Percentiles rank a stretch among this genome's conserved stretches.
These are phyloP conservation scores for Barnettozyma wickerhamii DNA, from an alignment of 805 yeast species.

Conservation along the genomic window DNA sequence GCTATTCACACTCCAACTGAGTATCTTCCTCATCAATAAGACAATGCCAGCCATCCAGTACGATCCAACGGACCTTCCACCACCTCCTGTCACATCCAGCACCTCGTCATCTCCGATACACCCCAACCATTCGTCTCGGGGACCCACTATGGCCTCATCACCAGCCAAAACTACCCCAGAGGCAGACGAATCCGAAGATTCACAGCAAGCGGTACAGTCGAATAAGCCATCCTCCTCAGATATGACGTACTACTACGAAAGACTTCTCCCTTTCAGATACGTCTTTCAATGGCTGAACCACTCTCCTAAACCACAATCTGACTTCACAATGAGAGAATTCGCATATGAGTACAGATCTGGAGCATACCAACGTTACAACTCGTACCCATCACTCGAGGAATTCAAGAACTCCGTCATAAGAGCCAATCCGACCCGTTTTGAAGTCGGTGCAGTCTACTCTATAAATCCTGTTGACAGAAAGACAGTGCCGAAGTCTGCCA, in stretches of 20 bases:
- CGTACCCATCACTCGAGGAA: slow-evolving; percentile 61
- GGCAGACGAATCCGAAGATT: slow-evolving; percentile 3
- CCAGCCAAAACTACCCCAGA: slow-evolving; percentile 11
- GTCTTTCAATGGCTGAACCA: slow-evolving; percentile 91
- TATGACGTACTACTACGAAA: slow-evolving; percentile 66
- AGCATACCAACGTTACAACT: slow-evolving; percentile 85
- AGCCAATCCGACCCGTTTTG: slow-evolving; percentile 86
- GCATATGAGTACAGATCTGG: slow-evolving; percentile 89
- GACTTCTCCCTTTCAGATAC: slow-evolving; percentile 69
- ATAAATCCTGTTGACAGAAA: slow-evolving; percentile 86
- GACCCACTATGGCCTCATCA: slow-evolving; percentile 12
- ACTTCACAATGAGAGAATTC: slow-evolving; percentile 86
- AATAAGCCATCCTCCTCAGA: slow-evolving; percentile 39
- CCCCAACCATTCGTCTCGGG: slow-evolving; percentile 15
- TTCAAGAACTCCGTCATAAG: slow-evolving; percentile 72
- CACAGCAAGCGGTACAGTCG: slow-evolving; percentile 1
- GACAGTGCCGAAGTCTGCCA: slow-evolving; percentile 64
- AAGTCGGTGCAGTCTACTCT: slow-evolving; percentile 88
- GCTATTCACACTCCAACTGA: too few relatives aligned
- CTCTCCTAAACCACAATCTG: slow-evolving; percentile 66
- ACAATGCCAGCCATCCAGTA: slow-evolving; percentile 21
- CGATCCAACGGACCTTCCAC: slow-evolving; percentile 10
- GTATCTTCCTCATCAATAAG: too few relatives aligned
- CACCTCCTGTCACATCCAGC: slow-evolving; percentile 17
- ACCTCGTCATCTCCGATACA: slow-evolving; percentile 23